phyloP scores from a whole-genome alignment of 257 asterid genomes.

The Ballota nigra region DNA sequence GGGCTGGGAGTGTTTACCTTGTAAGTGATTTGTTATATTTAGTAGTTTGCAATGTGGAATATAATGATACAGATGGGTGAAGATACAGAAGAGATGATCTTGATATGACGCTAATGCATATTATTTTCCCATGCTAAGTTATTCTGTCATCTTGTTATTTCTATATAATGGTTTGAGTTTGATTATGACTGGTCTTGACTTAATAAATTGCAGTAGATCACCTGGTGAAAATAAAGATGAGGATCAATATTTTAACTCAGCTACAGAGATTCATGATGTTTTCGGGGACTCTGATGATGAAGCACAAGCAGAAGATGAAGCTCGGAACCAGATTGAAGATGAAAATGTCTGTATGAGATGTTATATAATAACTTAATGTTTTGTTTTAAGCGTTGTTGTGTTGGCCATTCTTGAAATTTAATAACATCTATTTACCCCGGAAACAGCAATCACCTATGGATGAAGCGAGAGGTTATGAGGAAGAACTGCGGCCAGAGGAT shows the following conservation, averaged over 20 bases:
- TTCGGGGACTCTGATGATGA: constrained; percentile 80
- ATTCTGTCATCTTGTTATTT: background rate
- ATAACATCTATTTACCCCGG: constrained; percentile 1
- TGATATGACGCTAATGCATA: background rate
- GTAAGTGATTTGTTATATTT: background rate
- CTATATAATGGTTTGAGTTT: background rate
- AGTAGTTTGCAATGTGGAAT: background rate
- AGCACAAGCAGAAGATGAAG: constrained; percentile 46
- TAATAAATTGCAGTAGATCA: constrained; percentile 30
- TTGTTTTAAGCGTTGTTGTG: background rate
- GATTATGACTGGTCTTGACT: background rate
- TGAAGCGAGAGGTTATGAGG: constrained; percentile 64
- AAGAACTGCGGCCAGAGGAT: constrained; percentile 80
- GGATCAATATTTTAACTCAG: constrained; percentile 36
- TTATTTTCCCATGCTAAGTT: background rate
- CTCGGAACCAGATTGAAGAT: constrained; percentile 47
- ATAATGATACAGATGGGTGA: background rate
- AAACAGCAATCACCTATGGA: constrained; percentile 69
- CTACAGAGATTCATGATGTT: constrained; percentile 66
- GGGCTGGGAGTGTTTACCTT: background rate
- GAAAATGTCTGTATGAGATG: constrained; percentile 40
- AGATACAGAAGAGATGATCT: background rate
- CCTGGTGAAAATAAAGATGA: constrained; percentile 49
- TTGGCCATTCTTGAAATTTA: constrained; percentile 3
- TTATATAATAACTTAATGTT: background rate